phyloP scores from a whole-genome alignment of 2,329 filamentous ascomycete genomes.

The Lasiodiplodia sp. region DNA sequence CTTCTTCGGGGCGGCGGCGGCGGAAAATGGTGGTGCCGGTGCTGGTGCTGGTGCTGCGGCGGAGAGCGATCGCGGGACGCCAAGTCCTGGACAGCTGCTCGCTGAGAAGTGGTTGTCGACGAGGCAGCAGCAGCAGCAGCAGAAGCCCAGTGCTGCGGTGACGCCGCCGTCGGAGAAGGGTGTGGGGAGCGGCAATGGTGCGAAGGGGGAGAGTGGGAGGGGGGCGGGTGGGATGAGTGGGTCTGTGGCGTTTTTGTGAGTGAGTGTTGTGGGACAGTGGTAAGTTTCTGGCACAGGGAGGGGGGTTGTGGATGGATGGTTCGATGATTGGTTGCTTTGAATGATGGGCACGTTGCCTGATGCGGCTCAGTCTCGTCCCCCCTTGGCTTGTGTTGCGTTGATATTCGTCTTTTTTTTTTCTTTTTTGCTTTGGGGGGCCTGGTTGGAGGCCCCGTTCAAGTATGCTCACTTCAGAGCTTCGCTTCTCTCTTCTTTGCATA shows the following conservation, averaged over 20 bases:
- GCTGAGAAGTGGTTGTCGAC: conserved; percentile 42
- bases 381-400: too few relatives aligned
- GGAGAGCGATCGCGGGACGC: conserved; percentile 33
- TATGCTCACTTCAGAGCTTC: too few relatives aligned
- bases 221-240: not conserved
- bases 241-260: conserved; percentile 24
- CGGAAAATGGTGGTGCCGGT: conserved; percentile 31
- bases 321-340: not conserved
- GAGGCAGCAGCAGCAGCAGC: conserved; percentile 29
- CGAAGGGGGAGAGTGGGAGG: not conserved
- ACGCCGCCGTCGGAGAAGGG: conserved; percentile 32
- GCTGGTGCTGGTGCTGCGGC: conserved; percentile 31
- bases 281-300: not conserved
- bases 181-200: conserved; percentile 32
- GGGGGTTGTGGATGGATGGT: not conserved
- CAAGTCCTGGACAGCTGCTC: conserved; percentile 40
- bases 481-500: too few relatives aligned
- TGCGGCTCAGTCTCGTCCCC: too few relatives aligned
- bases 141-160: not conserved
- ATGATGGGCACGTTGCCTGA: not conserved
- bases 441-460: too few relatives aligned
- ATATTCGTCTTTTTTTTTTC: too few relatives aligned
- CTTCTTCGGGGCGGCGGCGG: conserved; percentile 29
- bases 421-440: too few relatives aligned
- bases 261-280: not conserved